Evolutionary conservation across 2,329 filamentous ascomycete genomes (phyloP).

Genomic region (Exophiala sp.): DNA sequence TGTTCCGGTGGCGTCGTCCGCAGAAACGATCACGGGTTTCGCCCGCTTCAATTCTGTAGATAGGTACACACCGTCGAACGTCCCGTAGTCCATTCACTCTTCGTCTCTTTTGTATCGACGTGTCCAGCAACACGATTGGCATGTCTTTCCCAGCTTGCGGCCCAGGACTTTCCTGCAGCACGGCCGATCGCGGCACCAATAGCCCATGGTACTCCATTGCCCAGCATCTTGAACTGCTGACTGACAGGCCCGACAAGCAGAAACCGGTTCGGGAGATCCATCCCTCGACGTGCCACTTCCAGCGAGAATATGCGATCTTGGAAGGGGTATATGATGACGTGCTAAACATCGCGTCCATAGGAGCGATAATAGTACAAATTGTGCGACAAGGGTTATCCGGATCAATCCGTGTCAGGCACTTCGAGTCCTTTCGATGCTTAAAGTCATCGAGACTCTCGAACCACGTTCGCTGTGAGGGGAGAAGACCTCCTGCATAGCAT

Average conservation of each 20-base stretch:
- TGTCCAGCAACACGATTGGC: neutral
- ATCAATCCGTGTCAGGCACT: conserved; percentile 25
- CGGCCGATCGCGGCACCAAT: conserved; percentile 67
- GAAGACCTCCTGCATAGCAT: conserved; percentile 12
- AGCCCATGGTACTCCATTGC: conserved; percentile 71
- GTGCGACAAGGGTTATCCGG: conserved; percentile 58
- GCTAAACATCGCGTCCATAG: conserved; percentile 54
- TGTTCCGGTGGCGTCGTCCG: too few relatives aligned
- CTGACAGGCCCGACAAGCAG: conserved; percentile 58
- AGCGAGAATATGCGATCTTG: conserved; percentile 61
- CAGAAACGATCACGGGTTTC: too few relatives aligned
- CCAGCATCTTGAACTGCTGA: conserved; percentile 64
- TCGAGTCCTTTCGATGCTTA: conserved; percentile 25
- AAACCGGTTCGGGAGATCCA: conserved; percentile 68
- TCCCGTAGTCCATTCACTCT: neutral
- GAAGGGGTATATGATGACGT: conserved; percentile 58
- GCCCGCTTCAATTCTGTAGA: too few relatives aligned
- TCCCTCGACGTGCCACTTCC: conserved; percentile 65
- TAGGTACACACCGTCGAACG: too few relatives aligned
- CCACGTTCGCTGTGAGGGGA: conserved; percentile 33
- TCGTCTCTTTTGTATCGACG: neutral
- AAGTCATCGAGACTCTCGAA: conserved; percentile 26
- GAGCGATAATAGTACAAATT: conserved; percentile 54
- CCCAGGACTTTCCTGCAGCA: conserved; percentile 72
- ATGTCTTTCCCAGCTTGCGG: conserved; percentile 1